These are phyloP conservation scores for Beauveria bassiana DNA, from an alignment of 2,329 filamentous ascomycete genomes.

Conservation along the genomic window DNA sequence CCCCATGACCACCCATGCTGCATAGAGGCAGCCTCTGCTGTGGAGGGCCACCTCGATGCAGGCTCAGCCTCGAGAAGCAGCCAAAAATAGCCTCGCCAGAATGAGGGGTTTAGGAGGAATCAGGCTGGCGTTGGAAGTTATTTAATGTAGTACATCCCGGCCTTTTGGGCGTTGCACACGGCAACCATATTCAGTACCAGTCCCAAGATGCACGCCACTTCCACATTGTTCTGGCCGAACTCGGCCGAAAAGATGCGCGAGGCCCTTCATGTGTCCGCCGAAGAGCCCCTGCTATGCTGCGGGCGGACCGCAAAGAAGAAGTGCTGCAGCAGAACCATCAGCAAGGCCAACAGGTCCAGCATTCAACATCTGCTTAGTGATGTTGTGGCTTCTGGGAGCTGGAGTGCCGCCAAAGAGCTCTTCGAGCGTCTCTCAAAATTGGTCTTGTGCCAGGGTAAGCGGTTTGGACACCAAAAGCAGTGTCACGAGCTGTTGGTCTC, in stretches of 20 bases:
- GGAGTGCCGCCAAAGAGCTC: constrained; percentile 12
- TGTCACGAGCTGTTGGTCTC: background rate
- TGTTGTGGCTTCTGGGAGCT: constrained; percentile 10
- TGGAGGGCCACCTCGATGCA: background rate
- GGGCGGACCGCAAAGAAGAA: background rate
- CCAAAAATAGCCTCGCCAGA: background rate
- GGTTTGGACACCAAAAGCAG: background rate
- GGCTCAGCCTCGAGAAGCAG: background rate
- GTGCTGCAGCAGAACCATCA: background rate
- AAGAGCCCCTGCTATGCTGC: background rate
- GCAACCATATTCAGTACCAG: background rate
- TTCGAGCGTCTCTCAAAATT: constrained; percentile 14
- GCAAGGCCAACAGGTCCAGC: background rate
- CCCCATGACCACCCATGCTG: too few relatives aligned
- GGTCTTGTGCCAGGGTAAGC: constrained; percentile 14
- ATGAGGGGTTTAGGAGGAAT: background rate
- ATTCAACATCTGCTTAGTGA: background rate
- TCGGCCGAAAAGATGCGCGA: background rate
- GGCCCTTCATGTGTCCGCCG: background rate
- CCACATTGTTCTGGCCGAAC: background rate
- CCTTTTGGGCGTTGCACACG: background rate
- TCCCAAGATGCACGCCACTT: background rate
- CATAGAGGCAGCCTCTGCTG: background rate
- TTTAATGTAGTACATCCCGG: background rate
- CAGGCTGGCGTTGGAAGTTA: background rate